Evolutionary conservation across 2,329 filamentous ascomycete genomes (phyloP), one percentile per base, ranked within the genome.

Genomic region (Monilinia fructicola): DNA sequence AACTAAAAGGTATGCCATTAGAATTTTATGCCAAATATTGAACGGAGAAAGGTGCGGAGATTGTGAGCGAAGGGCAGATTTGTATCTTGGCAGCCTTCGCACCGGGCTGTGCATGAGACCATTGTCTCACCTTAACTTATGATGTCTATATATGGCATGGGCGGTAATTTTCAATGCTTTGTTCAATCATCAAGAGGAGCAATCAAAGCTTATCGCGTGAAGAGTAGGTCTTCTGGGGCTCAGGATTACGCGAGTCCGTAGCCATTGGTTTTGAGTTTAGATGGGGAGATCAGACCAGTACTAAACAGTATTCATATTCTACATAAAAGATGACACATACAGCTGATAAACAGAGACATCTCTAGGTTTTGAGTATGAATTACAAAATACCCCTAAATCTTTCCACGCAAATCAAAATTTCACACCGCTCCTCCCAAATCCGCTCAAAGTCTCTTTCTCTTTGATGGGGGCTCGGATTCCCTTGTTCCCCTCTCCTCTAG

Each of bases 31-130:
- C 68, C 1, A 48, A 66, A 31, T 72, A 68, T 54, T 67, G 67
- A 4, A 4, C 59, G 1, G 56, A 54, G 7, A 31, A 10, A 18
- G 18, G 26, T 18, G 65, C 58, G 12, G 56, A 35, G n/a, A 44
- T 54, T 31, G n/a, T 35, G 23, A 52, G 23, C 4, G 42, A n/a
- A 5, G 59, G 46, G 18, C 68, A 71, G 35, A 50, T 72, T 28
- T 69, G 62, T 31, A 67, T 72, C 50, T 67, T 70, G 56, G 68
- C 69, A 23, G 69, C 69, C 18, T 71, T 72, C 40, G 23, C 46
- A 18, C 68, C 68, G 16, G 69, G 68, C 3, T 54, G 53, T 38
- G 21, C 21, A 11, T 54, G 21, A 38, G 21, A 14, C 6, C 1
- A 67, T 64, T 40, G 2, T 6, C 31, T 6, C 4, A 31, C 31